Percentiles rank a stretch among this genome's conserved stretches.
These are phyloP conservation scores for Colletotrichum ledebouriae DNA, from an alignment of 2,329 filamentous ascomycete genomes.

Conservation along the genomic window DNA sequence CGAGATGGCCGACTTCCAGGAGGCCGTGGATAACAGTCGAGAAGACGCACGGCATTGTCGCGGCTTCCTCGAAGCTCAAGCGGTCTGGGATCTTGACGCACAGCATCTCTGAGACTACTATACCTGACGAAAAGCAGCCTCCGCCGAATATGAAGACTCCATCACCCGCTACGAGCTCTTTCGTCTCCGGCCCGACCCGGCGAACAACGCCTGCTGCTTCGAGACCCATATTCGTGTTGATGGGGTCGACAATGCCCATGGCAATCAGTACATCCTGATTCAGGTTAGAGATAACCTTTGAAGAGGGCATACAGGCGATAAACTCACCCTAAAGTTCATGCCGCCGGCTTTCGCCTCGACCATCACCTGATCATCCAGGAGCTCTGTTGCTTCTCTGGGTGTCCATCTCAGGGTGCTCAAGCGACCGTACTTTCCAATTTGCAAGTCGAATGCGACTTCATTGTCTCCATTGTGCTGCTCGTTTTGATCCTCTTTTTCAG, in stretches of 20 bases:
- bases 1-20: slow-evolving; percentile 48
- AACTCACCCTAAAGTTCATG: slow-evolving; percentile 35
- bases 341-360: slow-evolving; percentile 21
- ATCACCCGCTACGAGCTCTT: slow-evolving; percentile 48
- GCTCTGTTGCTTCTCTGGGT: not conserved
- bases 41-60: slow-evolving; percentile 53
- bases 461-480: not conserved
- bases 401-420: slow-evolving; percentile 28
- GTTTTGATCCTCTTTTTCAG: not conserved
- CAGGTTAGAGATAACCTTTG: not conserved
- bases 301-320: slow-evolving; percentile 43
- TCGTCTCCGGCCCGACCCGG: slow-evolving; percentile 47
- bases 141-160: slow-evolving; percentile 20
- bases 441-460: not conserved
- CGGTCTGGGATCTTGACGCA: slow-evolving; percentile 51
- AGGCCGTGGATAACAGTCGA: slow-evolving; percentile 52
- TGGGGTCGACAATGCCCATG: slow-evolving; percentile 44
- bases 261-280: slow-evolving; percentile 42
- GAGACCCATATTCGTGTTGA: slow-evolving; percentile 44
- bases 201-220: slow-evolving; percentile 51
- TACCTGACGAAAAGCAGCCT: slow-evolving; percentile 29
- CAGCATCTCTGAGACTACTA: slow-evolving; percentile 21
- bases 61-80: slow-evolving; percentile 53
- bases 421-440: slow-evolving; percentile 21
- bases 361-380: slow-evolving; percentile 18